A percentile compares a stretch with the other conserved stretches of the same genome.
These are phyloP conservation scores for Neopestalotiopsis rosae DNA, from an alignment of 2,329 filamentous ascomycete genomes.

Conservation along the genomic window DNA sequence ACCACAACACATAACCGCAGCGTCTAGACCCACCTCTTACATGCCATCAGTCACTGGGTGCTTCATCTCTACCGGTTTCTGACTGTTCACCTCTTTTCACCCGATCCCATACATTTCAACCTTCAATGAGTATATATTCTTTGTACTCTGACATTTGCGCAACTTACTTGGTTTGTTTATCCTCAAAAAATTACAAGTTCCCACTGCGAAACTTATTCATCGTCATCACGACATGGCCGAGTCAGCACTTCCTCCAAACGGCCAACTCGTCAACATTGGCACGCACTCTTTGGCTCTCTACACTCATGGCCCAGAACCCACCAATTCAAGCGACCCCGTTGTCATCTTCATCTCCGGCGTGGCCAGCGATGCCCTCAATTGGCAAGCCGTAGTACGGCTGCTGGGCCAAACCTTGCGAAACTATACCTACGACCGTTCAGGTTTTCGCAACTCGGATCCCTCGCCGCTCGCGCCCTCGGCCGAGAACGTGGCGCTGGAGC, in stretches of 20 bases:
- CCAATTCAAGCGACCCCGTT: constrained; percentile 9
- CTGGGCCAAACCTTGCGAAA: neutral
- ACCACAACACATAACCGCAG: too few relatives aligned
- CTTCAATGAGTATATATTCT: too few relatives aligned
- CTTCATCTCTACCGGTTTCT: too few relatives aligned
- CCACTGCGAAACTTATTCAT: neutral
- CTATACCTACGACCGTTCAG: constrained; percentile 19
- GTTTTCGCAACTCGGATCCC: constrained; percentile 12
- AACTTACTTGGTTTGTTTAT: too few relatives aligned
- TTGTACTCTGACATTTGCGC: too few relatives aligned
- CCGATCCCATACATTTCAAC: too few relatives aligned
- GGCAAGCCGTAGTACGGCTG: constrained; percentile 17
- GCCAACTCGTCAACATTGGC: constrained; percentile 20
- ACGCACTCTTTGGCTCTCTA: constrained; percentile 12
- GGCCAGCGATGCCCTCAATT: constrained; percentile 17
- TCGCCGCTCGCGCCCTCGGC: constrained; percentile 16
- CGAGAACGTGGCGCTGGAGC: constrained; percentile 14
- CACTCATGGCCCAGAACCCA: constrained; percentile 8
- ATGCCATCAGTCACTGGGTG: too few relatives aligned
- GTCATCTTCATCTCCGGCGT: constrained; percentile 17
- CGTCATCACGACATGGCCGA: constrained; percentile 15
- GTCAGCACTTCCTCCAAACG: constrained; percentile 23
- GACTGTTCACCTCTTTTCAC: too few relatives aligned
- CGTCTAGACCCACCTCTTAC: too few relatives aligned
- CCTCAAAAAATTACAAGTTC: too few relatives aligned